A percentile compares a stretch with the other conserved stretches of the same genome.
These are phyloP conservation scores for Lipomyces yarrowii DNA, from an alignment of 1,139 yeast species.

Conservation along the genomic window DNA sequence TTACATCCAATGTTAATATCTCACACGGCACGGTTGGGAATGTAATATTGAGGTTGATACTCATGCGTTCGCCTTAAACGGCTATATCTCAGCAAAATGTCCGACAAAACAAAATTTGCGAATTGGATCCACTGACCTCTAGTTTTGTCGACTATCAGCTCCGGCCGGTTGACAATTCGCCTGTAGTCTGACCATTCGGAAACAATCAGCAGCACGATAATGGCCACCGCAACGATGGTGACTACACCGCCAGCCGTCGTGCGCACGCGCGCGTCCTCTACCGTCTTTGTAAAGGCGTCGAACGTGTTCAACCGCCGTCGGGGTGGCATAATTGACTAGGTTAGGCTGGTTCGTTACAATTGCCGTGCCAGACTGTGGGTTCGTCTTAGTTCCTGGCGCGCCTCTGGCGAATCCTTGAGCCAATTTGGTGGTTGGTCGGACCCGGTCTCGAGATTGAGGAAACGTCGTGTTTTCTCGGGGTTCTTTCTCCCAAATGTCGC, in stretches of 20 bases:
- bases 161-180: slow-evolving; percentile 68
- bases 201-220: slow-evolving; percentile 63
- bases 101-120: not conserved
- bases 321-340: slow-evolving; percentile 21
- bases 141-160: slow-evolving; percentile 85
- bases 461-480: not conserved
- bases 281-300: slow-evolving; percentile 93
- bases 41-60: slow-evolving; percentile 75
- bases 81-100: not conserved
- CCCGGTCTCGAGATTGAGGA: not conserved
- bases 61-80: slow-evolving; percentile 55
- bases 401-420: not conserved
- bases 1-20: slow-evolving; percentile 54
- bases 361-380: not conserved
- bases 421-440: too few species aligned
- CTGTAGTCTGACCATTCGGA: slow-evolving; percentile 80
- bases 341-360: not conserved
- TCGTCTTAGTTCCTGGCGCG: not conserved
- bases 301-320: slow-evolving; percentile 54
- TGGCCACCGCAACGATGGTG: slow-evolving; percentile 67
- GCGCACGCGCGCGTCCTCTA: slow-evolving; percentile 86
- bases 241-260: slow-evolving; percentile 90
- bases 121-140: slow-evolving; percentile 48
- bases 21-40: slow-evolving; percentile 89
- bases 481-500: not conserved